Evolutionary conservation across 208 protist genomes (phyloP).

Genomic region (Trypanosoma grayi): DNA sequence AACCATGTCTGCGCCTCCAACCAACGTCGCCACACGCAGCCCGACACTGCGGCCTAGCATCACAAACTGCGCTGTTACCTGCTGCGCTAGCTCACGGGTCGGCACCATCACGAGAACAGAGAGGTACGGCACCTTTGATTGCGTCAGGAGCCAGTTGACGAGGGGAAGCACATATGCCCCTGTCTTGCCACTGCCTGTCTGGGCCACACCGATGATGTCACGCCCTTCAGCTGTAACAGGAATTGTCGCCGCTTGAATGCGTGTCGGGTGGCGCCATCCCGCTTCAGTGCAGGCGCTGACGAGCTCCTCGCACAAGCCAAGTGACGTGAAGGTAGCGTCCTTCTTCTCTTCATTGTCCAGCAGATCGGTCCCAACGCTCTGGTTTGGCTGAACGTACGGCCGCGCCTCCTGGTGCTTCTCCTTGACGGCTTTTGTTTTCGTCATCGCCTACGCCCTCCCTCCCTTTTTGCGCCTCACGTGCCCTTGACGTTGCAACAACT

Average conservation of each 20-base stretch:
- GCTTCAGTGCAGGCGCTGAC: slow-evolving; percentile 85
- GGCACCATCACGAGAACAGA: slow-evolving; percentile 95
- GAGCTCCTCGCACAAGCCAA: slow-evolving; percentile 93
- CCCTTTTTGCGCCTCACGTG: slow-evolving; percentile 17
- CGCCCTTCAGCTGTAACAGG: slow-evolving; percentile 89
- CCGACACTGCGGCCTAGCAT: slow-evolving; percentile 91
- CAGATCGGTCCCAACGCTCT: slow-evolving; percentile 71
- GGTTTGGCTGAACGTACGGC: slow-evolving; percentile 16
- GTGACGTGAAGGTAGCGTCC: slow-evolving; percentile 73
- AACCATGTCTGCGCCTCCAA: slow-evolving; percentile 95
- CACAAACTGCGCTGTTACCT: slow-evolving; percentile 95
- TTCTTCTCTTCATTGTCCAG: slow-evolving; percentile 84
- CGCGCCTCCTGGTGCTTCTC: background rate
- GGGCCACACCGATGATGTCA: slow-evolving; percentile 97
- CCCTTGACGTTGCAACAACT: too few relatives aligned
- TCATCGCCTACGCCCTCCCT: slow-evolving; percentile 16
- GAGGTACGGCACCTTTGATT: slow-evolving; percentile 87
- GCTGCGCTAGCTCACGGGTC: slow-evolving; percentile 98
- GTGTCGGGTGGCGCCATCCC: slow-evolving; percentile 93
- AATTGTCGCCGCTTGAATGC: slow-evolving; percentile 95
- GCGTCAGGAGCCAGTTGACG: slow-evolving; percentile 95
- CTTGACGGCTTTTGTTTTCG: background rate
- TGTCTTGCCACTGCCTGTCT: slow-evolving; percentile 99
- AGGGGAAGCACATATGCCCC: slow-evolving; percentile 98
- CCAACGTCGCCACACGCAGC: slow-evolving; percentile 85